phyloP scores from a whole-genome alignment of 495 filamentous ascomycete species.

The Hypoxylon trugodes region DNA sequence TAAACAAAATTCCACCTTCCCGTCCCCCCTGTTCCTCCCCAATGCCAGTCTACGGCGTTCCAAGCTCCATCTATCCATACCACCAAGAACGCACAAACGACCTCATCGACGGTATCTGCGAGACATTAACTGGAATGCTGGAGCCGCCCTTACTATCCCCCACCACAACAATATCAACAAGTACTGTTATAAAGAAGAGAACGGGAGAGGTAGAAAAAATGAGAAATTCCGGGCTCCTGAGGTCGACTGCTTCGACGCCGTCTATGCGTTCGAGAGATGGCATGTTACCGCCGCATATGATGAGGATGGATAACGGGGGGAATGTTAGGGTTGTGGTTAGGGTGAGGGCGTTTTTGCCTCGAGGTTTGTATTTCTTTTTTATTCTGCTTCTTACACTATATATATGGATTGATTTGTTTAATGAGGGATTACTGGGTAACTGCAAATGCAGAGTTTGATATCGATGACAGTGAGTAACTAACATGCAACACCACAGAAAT shows the following conservation, averaged over 20 bases:
- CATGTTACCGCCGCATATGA: slow-evolving; percentile 57
- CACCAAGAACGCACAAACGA: slow-evolving; percentile 39
- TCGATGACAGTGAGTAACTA: neutral
- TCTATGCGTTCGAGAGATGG: slow-evolving; percentile 79
- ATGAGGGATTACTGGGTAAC: too few species aligned
- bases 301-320: slow-evolving; percentile 68
- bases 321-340: slow-evolving; percentile 96
- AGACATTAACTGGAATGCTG: slow-evolving; percentile 56
- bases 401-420: too few species aligned
- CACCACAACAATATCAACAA: too few species aligned
- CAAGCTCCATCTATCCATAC: slow-evolving; percentile 22
- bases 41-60: slow-evolving; percentile 45
- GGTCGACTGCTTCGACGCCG: slow-evolving; percentile 71
- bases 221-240: too few species aligned
- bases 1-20: slow-evolving; percentile 28
- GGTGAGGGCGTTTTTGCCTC: slow-evolving; percentile 84
- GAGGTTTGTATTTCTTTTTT: slow-evolving; percentile 68
- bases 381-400: slow-evolving; percentile 5
- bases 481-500: slow-evolving; percentile 65
- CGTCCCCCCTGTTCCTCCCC: neutral
- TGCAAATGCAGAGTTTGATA: neutral
- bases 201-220: too few species aligned
- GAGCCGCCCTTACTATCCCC: slow-evolving; percentile 57
- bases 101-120: slow-evolving; percentile 51
- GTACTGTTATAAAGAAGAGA: too few species aligned